Conservation (phyloP, 2,329 filamentous ascomycete species). For the Mycocentrospora acerina region DNA sequence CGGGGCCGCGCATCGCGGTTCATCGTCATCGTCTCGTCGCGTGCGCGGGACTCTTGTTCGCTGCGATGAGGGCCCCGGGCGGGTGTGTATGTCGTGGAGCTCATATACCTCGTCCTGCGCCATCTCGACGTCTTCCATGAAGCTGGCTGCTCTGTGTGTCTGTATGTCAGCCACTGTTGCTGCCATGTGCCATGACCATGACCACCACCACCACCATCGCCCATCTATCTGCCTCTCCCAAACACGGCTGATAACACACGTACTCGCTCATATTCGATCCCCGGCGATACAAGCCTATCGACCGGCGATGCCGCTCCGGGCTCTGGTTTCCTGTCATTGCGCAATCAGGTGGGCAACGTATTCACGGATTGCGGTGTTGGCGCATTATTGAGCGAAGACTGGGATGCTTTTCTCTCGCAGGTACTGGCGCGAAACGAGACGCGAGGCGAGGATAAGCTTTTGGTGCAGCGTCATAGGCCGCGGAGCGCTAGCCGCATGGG, state of each 20-base stretch:
- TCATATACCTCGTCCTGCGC: conserved; percentile 81
- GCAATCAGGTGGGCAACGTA: conserved; percentile 1
- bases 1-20: too few relatives aligned
- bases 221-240: too few relatives aligned
- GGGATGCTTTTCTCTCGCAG: too few relatives aligned
- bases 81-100: conserved; percentile 31
- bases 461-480: neutral
- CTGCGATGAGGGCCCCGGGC: too few relatives aligned
- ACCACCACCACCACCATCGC: conserved; percentile 3
- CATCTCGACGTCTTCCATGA: conserved; percentile 98
- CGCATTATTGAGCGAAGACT: too few relatives aligned
- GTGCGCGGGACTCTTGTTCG: conserved; percentile 9
- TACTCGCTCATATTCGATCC: conserved; percentile 63
- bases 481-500: too few relatives aligned
- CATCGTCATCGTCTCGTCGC: neutral
- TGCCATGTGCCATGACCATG: neutral
- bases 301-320: conserved; percentile 38
- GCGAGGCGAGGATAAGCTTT: neutral
- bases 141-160: conserved; percentile 55
- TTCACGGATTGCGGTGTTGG: too few relatives aligned
- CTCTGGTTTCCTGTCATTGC: conserved; percentile 36
- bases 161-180: conserved; percentile 1
- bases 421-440: too few relatives aligned
- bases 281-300: conserved; percentile 60
- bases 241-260: conserved; percentile 8